Percentiles rank a stretch among this genome's conserved stretches.
phyloP scores from a whole-genome alignment of 768 basidiomycete species.

The Saitozyma podzolica region DNA sequence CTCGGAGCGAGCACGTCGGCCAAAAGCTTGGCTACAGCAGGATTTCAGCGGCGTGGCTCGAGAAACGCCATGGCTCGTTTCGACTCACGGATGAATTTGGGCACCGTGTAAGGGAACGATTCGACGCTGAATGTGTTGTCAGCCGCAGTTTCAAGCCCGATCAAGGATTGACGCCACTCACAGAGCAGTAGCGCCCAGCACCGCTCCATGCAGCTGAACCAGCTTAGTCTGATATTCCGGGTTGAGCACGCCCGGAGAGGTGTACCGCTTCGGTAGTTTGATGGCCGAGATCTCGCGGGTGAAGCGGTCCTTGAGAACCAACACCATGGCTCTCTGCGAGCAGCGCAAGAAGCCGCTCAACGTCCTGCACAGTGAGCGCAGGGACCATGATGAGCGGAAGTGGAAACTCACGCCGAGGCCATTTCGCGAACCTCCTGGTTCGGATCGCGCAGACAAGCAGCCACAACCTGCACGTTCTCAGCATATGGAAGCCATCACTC shows the following conservation, averaged over 20 bases:
- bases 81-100: slow-evolving; percentile 71
- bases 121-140: slow-evolving; percentile 59
- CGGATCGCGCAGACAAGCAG: slow-evolving; percentile 81
- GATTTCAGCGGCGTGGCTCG: background rate
- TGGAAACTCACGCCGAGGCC: slow-evolving; percentile 63
- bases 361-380: slow-evolving; percentile 53
- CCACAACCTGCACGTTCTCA: slow-evolving; percentile 61
- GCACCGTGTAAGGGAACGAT: slow-evolving; percentile 93
- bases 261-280: slow-evolving; percentile 67
- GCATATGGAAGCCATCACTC: background rate
- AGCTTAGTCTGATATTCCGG: slow-evolving; percentile 71
- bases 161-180: slow-evolving; percentile 17
- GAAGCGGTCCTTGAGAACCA: slow-evolving; percentile 88
- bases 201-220: slow-evolving; percentile 78
- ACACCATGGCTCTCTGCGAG: slow-evolving; percentile 82
- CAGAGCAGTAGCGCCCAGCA: slow-evolving; percentile 89
- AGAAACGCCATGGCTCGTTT: background rate
- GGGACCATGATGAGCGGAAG: background rate
- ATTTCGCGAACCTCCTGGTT: slow-evolving; percentile 92
- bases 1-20: slow-evolving; percentile 76
- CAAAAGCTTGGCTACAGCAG: slow-evolving; percentile 64
- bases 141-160: background rate
- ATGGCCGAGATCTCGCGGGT: slow-evolving; percentile 65
- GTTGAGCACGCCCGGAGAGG: slow-evolving; percentile 56
- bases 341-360: slow-evolving; percentile 83